Base-by-base conservation (phyloP, 371 early-diverging fungal genomes). In the Blakeslea trispora region DNA sequence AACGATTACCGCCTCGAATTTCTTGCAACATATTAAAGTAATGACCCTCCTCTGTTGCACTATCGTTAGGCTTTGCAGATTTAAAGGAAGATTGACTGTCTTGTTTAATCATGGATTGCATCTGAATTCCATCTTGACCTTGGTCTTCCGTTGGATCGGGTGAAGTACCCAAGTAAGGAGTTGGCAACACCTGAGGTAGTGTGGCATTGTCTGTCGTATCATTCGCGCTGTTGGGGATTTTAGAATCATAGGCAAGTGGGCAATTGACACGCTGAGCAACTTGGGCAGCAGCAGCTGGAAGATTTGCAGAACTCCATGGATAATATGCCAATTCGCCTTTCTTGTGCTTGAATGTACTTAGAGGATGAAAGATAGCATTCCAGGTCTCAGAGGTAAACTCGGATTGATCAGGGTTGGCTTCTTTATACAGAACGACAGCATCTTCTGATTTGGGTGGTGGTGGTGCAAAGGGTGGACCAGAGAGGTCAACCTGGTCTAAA, bases 311-410 rank as follows among this genome's bases (percentile, higher is more conserved):
- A 40, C 53, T 52, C 50, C 53, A 63, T n/a, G 48, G 40, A 21
- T 43, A 31, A 14, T 63, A 63, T 8, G 57, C 58, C 1, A 63
- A 43, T 19, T 48, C 58, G 13, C 54, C 63, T 17, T 53, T 49
- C 0, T 44, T 39, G 28, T 63, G 53, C n/a, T 53, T 57, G 32
- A 63, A 63, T 3, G 63, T 63, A 15, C 58, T 63, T 15, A 53
- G 53, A 0, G 63, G 58, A 49, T 57, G 53, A 18, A 63, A 63
- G 7, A 63, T 63, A 5, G 58, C 53, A 23, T 57, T 53, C 63
- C 63, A 63, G 3, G 56, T 48, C 11, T 56, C 49, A 1, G 48
- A 23, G 2, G 56, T 42, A 11, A 46, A 23, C 4, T n/a, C 45
- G 7, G 28, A 7, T 3, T 9, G 37, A 37, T 2, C 11, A 37